Conservation (phyloP, 345 rosid genomes). For the Geranium rotundifolium region DNA sequence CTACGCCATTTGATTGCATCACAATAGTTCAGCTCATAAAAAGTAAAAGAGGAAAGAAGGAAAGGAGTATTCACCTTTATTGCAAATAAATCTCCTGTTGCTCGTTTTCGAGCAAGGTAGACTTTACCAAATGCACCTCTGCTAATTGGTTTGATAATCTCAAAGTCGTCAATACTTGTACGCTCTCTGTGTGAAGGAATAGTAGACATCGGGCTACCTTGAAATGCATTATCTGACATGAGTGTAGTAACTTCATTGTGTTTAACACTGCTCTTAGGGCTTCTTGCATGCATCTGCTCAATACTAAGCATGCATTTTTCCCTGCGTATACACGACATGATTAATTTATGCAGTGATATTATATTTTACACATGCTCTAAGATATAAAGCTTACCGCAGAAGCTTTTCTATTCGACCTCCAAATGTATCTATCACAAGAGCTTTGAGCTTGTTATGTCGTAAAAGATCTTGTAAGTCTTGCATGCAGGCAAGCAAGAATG, state of each 20-base stretch:
- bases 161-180: slow-evolving; percentile 75
- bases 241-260: slow-evolving; percentile 29
- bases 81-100: slow-evolving; percentile 81
- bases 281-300: slow-evolving; percentile 35
- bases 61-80: slow-evolving; percentile 40
- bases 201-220: slow-evolving; percentile 32
- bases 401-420: slow-evolving; percentile 68
- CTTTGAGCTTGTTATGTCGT: slow-evolving; percentile 54
- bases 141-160: slow-evolving; percentile 75
- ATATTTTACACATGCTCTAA: slow-evolving; percentile 5
- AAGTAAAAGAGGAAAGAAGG: background rate
- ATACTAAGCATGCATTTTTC: slow-evolving; percentile 54
- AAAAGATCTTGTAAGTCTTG: slow-evolving; percentile 70
- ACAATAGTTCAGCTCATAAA: no score
- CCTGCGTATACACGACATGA: slow-evolving; percentile 25
- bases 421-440: slow-evolving; percentile 72
- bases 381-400: slow-evolving; percentile 34
- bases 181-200: slow-evolving; percentile 47
- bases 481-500: slow-evolving; percentile 62
- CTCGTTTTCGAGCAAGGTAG: slow-evolving; percentile 74
- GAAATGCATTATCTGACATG: slow-evolving; percentile 34
- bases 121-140: slow-evolving; percentile 85
- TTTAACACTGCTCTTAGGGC: slow-evolving; percentile 24
- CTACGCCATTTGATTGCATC: no score
- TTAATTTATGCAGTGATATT: background rate